phyloP scores from a whole-genome alignment of 805 yeast genomes.

The Priceomyces melissophilus region DNA sequence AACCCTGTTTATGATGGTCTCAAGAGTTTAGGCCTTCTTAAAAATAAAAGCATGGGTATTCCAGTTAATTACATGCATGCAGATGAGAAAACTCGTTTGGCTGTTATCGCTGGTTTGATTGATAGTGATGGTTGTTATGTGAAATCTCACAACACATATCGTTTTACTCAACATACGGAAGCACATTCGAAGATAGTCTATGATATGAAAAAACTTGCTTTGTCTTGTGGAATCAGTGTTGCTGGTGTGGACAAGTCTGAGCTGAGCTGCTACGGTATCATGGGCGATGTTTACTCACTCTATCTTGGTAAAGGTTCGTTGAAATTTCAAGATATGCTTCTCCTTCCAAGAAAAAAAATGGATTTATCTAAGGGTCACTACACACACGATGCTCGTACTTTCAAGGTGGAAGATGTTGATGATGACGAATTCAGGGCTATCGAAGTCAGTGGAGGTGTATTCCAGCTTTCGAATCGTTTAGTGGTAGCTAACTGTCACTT shows the following conservation, averaged over 20 bases:
- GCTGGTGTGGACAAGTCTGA: background rate
- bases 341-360: constrained; percentile 7
- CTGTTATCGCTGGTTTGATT: constrained; percentile 7
- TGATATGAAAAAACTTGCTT: background rate
- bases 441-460: constrained; percentile 7
- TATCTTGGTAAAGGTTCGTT: constrained; percentile 1
- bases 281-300: background rate
- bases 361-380: background rate
- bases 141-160: background rate
- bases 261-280: background rate
- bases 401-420: constrained; percentile 1
- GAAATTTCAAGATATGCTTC: constrained; percentile 5
- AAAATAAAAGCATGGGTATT: background rate
- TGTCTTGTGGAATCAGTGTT: background rate
- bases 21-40: background rate
- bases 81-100: background rate
- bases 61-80: constrained; percentile 3
- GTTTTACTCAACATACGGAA: background rate
- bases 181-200: background rate
- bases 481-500: constrained; percentile 55
- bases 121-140: constrained; percentile 8
- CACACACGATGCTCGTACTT: constrained; percentile 3
- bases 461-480: background rate
- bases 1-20: constrained; percentile 1
- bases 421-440: constrained; percentile 5